These are phyloP conservation scores for Plasmodium sp. DNA, from an alignment of 169 alveolate species.

Conservation along the genomic window DNA sequence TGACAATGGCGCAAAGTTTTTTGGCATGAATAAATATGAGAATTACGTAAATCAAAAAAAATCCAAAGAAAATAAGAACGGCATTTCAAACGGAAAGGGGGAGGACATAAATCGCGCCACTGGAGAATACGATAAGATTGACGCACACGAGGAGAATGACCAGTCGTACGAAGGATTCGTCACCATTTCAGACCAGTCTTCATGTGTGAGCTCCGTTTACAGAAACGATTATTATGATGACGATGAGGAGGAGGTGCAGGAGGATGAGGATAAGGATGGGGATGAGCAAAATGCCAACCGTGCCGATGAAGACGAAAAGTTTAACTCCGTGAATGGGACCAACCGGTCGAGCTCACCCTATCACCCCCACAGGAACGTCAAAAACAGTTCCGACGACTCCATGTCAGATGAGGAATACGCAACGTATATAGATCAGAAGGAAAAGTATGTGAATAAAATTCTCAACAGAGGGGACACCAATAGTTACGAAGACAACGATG, in stretches of 20 bases:
- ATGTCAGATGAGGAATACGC: slow-evolving; percentile 52
- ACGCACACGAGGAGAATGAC: background rate
- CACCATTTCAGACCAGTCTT: slow-evolving; percentile 53
- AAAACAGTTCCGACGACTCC: slow-evolving; percentile 1
- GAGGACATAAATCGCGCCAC: background rate
- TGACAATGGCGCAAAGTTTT: slow-evolving; percentile 18
- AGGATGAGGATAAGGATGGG: background rate
- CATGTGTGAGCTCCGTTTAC: slow-evolving; percentile 39
- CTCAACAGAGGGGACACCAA: slow-evolving; percentile 4
- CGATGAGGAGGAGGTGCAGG: background rate
- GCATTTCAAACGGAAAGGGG: background rate
- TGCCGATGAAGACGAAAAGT: slow-evolving; percentile 12
- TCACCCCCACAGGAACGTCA: background rate
- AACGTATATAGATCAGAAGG: slow-evolving; percentile 20
- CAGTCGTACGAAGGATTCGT: slow-evolving; percentile 49
- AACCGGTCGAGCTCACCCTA: background rate
- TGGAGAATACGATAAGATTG: background rate
- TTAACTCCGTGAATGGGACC: background rate
- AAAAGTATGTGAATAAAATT: slow-evolving; percentile 34
- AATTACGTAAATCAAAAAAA: slow-evolving; percentile 16
- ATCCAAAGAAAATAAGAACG: background rate
- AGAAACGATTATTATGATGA: slow-evolving; percentile 18
- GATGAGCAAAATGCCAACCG: background rate
- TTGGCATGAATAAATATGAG: slow-evolving; percentile 36
- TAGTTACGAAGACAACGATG: background rate